phyloP scores from a whole-genome alignment of 2,329 filamentous ascomycete genomes.

The Microascus cirrosus region DNA sequence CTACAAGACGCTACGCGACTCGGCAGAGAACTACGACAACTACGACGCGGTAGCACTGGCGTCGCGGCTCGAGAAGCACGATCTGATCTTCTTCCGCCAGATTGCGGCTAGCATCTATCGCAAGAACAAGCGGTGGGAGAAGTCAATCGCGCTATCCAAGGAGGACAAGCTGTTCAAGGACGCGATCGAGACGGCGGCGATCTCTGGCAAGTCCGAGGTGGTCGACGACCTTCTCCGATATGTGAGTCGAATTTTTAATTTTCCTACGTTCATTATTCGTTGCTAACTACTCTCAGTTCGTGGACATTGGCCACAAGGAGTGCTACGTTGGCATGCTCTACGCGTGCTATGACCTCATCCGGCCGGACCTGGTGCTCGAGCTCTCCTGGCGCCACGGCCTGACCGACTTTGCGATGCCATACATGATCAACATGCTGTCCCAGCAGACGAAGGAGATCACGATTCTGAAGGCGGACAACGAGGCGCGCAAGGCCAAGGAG shows the following conservation, averaged over 20 bases:
- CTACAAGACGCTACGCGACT: conserved; percentile 96
- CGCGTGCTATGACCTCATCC: conserved; percentile 93
- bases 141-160: conserved; percentile 94
- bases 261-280: neutral
- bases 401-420: conserved; percentile 97
- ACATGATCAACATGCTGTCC: conserved; percentile 96
- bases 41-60: conserved; percentile 93
- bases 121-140: conserved; percentile 99
- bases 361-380: conserved; percentile 85
- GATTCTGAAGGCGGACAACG: conserved; percentile 85
- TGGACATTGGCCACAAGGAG: conserved; percentile 96
- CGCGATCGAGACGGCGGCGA: conserved; percentile 92
- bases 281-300: conserved; percentile 56
- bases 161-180: conserved; percentile 99
- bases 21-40: conserved; percentile 97
- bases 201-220: conserved; percentile 81
- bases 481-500: conserved; percentile 76
- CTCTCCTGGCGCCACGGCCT: conserved; percentile 94
- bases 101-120: conserved; percentile 97
- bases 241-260: conserved; percentile 54
- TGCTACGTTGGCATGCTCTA: conserved; percentile 99
- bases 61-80: conserved; percentile 88
- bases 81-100: conserved; percentile 97
- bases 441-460: conserved; percentile 85
- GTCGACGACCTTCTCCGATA: conserved; percentile 95